Base-by-base conservation (phyloP, 306 rosid genomes). In the Leucaena leucocephala region DNA sequence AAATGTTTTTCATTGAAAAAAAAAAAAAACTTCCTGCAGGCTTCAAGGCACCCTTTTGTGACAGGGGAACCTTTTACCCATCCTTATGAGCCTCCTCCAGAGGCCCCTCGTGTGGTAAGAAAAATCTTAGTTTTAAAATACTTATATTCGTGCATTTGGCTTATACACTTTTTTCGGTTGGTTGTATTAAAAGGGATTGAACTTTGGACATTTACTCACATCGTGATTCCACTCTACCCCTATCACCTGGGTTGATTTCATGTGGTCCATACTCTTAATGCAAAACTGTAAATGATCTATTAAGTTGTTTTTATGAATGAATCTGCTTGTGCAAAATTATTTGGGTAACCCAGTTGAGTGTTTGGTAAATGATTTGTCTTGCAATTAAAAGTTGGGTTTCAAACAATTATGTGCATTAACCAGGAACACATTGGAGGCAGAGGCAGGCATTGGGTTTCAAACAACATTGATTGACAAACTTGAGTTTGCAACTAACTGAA, bases 21-120 rank as follows among this genome's bases (percentile, higher is more conserved):
- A 62, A 27, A 27, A 62, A 61, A 62, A 13, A n/a, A 62, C 57
- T 82, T 66, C 82, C 49, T 85, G 85, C 89, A 96, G 99, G 99
- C 99, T 85, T 91, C 97, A 74, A 93, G 90, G 84, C 99, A 96
- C 83, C 99, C 99, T 83, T 96, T 96, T 87, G 90, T 96, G 54
- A 96, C 99, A 2, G 99, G 99, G 80, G 98, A 93, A 84, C 98
- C 99, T 82, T 96, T 96, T 85, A 96, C 87, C 42, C 85, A 87
- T 78, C 99, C 97, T 22, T 96, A 91, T 74, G 81, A 76, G 45
- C 99, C 99, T 86, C 91, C 93, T 46, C 93, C 80, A 0, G 97
- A 96, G 89, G 90, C 97, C 72, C 97, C 97, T 71, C 94, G 91
- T 21, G 42, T 96, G 93, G 99, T 96, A 84, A 87, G 96, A 83